These are phyloP conservation scores for Pseudoturritis turrita DNA, from an alignment of 345 rosid genomes.

Conservation along the genomic window DNA sequence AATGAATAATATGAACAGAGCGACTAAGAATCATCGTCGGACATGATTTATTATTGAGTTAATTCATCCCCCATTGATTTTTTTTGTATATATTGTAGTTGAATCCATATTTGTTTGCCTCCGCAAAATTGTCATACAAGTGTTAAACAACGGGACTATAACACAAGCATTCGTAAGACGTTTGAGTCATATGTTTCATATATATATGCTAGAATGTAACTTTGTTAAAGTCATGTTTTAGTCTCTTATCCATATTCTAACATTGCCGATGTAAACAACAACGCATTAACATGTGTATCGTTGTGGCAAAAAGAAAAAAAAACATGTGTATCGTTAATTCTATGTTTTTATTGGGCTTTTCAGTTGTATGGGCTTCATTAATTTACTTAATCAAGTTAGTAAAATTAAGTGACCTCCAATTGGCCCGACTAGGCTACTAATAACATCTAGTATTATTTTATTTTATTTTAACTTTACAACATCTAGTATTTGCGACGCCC, in stretches of 20 bases:
- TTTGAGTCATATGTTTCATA: background rate
- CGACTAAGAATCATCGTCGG: too few relatives aligned
- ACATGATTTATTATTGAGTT: too few relatives aligned
- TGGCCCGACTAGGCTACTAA: too few relatives aligned
- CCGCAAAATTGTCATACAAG: background rate
- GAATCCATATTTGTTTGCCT: background rate
- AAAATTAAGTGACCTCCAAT: background rate
- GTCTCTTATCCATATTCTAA: background rate
- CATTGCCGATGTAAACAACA: background rate
- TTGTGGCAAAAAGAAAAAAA: too few relatives aligned
- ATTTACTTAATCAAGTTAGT: background rate
- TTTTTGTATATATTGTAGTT: background rate
- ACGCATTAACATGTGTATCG: background rate
- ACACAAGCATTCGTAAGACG: background rate
- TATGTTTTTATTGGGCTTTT: background rate
- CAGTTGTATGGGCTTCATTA: background rate
- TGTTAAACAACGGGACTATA: background rate
- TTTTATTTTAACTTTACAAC: too few relatives aligned
- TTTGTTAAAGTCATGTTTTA: background rate
- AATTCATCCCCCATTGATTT: background rate
- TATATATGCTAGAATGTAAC: background rate
- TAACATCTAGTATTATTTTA: too few relatives aligned
- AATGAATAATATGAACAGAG: background rate
- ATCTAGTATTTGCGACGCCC: background rate
- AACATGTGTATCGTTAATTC: background rate